phyloP scores from a whole-genome alignment of 108 stramenopile species.

The Skeletonema menzelii region DNA sequence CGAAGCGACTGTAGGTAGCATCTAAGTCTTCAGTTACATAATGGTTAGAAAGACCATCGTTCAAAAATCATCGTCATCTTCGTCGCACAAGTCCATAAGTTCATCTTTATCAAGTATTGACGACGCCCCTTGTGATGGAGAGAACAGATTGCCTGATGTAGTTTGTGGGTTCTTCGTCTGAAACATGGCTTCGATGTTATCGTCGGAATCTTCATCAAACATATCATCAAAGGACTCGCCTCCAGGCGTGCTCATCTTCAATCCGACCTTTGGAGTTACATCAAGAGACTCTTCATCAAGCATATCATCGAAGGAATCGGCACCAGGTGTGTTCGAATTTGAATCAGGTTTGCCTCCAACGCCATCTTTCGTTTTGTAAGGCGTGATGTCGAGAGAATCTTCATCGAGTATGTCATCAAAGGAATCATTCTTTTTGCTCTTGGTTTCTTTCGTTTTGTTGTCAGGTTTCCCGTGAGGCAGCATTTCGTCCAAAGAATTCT shows the following conservation, averaged over 20 bases:
- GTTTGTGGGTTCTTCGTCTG: background rate
- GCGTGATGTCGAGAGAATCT: background rate
- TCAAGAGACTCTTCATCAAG: background rate
- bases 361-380: background rate
- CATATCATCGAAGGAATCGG: background rate
- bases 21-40: background rate
- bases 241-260: background rate
- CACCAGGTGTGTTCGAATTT: background rate
- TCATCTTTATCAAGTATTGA: conserved; percentile 7
- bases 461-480: background rate
- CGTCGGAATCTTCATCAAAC: conserved; percentile 9
- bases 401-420: conserved; percentile 7
- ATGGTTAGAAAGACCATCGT: background rate
- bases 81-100: background rate
- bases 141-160: background rate
- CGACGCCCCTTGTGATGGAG: background rate
- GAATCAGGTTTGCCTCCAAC: background rate
- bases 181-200: background rate
- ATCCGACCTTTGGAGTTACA: background rate
- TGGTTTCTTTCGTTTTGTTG: background rate
- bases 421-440: background rate
- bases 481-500: background rate
- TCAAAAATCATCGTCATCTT: conserved; percentile 1
- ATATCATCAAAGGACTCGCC: conserved; percentile 18
- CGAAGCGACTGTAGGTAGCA: background rate